Conservation (phyloP, 2,329 filamentous ascomycete genomes). For the Ceratocystis lukuohia region DNA sequence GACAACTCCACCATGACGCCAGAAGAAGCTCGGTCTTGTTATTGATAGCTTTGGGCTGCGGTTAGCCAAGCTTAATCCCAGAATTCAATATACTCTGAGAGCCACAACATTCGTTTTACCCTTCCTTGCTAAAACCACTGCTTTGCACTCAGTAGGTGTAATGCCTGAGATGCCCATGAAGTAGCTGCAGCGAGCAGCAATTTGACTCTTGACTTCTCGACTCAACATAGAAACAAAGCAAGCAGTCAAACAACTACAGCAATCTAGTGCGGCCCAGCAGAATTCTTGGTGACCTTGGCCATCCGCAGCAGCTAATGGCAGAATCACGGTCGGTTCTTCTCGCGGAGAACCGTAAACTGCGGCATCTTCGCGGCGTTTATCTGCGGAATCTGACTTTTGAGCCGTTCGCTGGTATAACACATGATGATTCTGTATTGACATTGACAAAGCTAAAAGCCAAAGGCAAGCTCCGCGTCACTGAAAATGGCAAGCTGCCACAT, state of each 20-base stretch:
- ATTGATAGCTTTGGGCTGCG: slow-evolving; percentile 1
- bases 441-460: slow-evolving; percentile 43
- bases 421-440: slow-evolving; percentile 66
- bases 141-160: background rate
- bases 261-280: background rate
- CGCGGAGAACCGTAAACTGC: slow-evolving; percentile 70
- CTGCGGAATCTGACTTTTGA: slow-evolving; percentile 70
- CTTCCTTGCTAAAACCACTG: background rate
- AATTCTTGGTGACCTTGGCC: background rate
- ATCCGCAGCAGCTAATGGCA: slow-evolving; percentile 10
- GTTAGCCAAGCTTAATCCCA: background rate
- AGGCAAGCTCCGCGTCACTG: slow-evolving; percentile 28
- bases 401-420: slow-evolving; percentile 41
- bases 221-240: background rate
- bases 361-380: slow-evolving; percentile 76
- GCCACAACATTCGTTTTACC: no score
- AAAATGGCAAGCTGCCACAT: slow-evolving; percentile 38
- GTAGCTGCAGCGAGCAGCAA: slow-evolving; percentile 8
- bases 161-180: slow-evolving; percentile 4
- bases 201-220: background rate
- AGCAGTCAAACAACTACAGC: background rate
- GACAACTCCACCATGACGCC: background rate
- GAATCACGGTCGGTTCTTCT: slow-evolving; percentile 38
- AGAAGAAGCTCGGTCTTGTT: background rate
- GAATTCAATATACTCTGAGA: background rate